phyloP scores from a whole-genome alignment of 306 rosid genomes.

The Corylus heterophylla region DNA sequence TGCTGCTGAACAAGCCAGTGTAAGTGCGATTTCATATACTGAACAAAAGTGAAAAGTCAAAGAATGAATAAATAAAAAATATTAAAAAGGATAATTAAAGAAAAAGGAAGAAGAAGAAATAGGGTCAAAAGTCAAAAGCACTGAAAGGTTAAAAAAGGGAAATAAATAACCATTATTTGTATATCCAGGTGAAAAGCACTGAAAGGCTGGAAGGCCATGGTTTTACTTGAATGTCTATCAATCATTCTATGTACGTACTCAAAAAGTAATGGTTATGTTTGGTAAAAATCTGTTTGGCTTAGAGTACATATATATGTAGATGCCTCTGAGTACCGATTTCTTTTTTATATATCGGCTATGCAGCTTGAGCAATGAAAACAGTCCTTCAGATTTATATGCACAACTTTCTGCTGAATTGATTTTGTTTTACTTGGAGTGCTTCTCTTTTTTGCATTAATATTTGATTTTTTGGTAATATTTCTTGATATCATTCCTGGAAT shows the following conservation, averaged over 20 bases:
- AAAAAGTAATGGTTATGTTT: neutral
- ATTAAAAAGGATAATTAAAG: too few species aligned
- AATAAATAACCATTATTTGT: neutral
- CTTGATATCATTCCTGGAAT: neutral
- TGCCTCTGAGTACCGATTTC: neutral
- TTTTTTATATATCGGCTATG: neutral
- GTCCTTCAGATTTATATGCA: neutral
- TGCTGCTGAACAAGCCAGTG: conserved; percentile 90
- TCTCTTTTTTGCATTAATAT: neutral
- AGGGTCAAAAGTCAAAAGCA: neutral
- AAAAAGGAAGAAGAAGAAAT: too few species aligned
- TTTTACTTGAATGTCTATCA: neutral
- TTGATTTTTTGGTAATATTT: neutral
- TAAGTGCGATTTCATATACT: conserved; percentile 45
- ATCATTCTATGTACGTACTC: neutral
- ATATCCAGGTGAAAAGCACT: neutral
- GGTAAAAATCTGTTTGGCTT: neutral
- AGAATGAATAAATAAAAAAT: too few species aligned
- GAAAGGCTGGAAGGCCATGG: neutral
- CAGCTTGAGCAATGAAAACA: neutral
- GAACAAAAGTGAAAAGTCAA: neutral
- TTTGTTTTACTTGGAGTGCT: neutral
- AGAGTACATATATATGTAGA: neutral
- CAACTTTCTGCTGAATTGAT: neutral
- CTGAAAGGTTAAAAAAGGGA: neutral